Evolutionary conservation across 2,329 filamentous ascomycete species (phyloP), one percentile per base, ranked within the genome.

Genomic region (Colletotrichum sojae): DNA sequence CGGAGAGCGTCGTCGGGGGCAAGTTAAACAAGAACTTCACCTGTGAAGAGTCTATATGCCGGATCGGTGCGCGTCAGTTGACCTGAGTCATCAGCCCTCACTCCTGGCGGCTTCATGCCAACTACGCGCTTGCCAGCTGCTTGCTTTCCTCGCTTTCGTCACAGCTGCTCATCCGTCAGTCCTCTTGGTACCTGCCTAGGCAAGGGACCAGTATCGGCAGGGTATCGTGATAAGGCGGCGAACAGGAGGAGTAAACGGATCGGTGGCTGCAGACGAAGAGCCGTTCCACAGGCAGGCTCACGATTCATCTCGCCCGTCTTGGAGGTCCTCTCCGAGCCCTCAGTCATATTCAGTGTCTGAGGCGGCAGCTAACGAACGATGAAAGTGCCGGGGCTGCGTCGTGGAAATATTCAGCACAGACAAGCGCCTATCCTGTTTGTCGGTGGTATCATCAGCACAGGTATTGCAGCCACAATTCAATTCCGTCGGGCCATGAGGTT

Each of bases 341-440:
- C 61, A 51, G 66, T 54, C 48, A 16, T 22, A 22, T 22, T 22
- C 40, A 31, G 20, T 45, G 62, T 66, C 55, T 46, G 51, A 61
- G 55, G 51, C 67, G 67, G 63, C 54, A 66, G 62, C 67, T 69
- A 69, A 53, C 39, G 51, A 61, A 18, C 67, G 67, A 67, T 31
- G 56, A 43, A 39, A 56, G 25, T 57, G 31, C 67, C 51, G 51
- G 62, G 25, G 36, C 36, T 66, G 25, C 55, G 51, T 60, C 18
- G 20, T 36, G 45, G 51, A 45, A 55, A 55, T 31, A 22, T 45
- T 57, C 25, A 49, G 61, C 49, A 69, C 55, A 56, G 67, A 55
- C 62, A 56, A 52, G 55, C 54, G 43, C 40, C 18, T 58, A 8
- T 27, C 27, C 39, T 12, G 16, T 49, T 59, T 45, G 31, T 36